Conservation (phyloP, 1,284 basidiomycete genomes). For the Rhizoctonia solani region DNA sequence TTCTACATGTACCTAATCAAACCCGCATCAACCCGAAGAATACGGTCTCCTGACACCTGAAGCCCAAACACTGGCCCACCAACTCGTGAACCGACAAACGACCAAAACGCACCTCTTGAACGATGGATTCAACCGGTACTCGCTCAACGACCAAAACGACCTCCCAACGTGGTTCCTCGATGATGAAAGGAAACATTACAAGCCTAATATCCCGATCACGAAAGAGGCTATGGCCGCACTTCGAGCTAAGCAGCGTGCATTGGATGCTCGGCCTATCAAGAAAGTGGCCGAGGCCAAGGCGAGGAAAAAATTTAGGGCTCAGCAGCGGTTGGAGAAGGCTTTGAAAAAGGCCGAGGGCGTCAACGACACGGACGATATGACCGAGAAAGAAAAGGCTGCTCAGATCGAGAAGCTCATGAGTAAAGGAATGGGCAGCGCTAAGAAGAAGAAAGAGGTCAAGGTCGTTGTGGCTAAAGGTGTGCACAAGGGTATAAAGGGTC, state of each 20-base stretch:
- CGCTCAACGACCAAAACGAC: conserved; percentile 88
- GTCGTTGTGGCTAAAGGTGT: conserved; percentile 91
- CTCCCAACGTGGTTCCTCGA: conserved; percentile 97
- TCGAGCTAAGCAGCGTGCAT: conserved; percentile 86
- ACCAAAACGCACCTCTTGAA: conserved; percentile 91
- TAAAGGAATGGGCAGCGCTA: conserved; percentile 70
- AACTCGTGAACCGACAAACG: conserved; percentile 88
- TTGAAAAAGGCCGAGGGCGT: conserved; percentile 97
- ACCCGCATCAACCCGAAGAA: conserved; percentile 53
- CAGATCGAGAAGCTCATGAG: conserved; percentile 90
- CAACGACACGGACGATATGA: conserved; percentile 86
- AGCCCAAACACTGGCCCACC: conserved; percentile 89
- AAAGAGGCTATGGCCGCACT: conserved; percentile 92
- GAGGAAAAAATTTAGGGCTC: conserved; percentile 91
- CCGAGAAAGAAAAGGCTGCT: conserved; percentile 92
- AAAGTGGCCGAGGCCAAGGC: conserved; percentile 99
- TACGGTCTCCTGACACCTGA: conserved; percentile 88
- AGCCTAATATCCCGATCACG: conserved; percentile 92
- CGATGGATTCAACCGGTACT: conserved; percentile 94
- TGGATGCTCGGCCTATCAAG: conserved; percentile 98
- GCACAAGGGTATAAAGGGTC: conserved; percentile 85
- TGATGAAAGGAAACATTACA: conserved; percentile 93
- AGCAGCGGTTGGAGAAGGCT: conserved; percentile 85
- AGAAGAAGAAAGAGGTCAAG: conserved; percentile 80
- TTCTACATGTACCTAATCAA: conserved; percentile 36